phyloP scores from a whole-genome alignment of 1,139 yeast species.

The Candida buenavistaensis region DNA sequence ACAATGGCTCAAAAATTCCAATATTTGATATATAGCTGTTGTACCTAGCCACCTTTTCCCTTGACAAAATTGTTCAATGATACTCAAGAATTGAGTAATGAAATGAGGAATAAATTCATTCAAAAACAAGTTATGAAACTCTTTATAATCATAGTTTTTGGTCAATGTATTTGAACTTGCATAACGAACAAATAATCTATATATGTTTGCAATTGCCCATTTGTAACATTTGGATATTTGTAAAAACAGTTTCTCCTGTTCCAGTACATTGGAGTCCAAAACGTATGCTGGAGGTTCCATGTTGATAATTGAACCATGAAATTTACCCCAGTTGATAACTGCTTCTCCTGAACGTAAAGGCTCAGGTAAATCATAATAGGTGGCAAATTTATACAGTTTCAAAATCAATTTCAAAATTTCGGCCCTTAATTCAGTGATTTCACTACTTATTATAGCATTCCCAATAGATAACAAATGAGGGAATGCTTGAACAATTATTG shows the following conservation, averaged over 20 bases:
- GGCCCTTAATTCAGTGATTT: constrained; percentile 51
- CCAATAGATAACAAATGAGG: constrained; percentile 72
- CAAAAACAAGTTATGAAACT: constrained; percentile 49
- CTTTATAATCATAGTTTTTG: constrained; percentile 51
- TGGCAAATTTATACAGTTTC: constrained; percentile 79
- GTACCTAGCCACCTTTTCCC: constrained; percentile 68
- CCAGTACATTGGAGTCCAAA: constrained; percentile 24
- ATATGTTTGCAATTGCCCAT: constrained; percentile 84
- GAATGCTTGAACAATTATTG: constrained; percentile 62
- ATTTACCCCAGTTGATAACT: constrained; percentile 71
- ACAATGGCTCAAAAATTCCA: constrained; percentile 71
- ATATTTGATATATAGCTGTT: constrained; percentile 63
- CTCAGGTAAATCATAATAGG: constrained; percentile 75
- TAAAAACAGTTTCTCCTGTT: constrained; percentile 36
- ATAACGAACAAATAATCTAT: constrained; percentile 73
- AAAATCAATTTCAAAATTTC: constrained; percentile 77
- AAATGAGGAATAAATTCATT: constrained; percentile 72
- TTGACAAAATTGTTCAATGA: constrained; percentile 73
- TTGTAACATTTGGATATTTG: constrained; percentile 71
- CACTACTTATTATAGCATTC: constrained; percentile 45
- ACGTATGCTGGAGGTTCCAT: constrained; percentile 57
- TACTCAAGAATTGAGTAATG: constrained; percentile 59
- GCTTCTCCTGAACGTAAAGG: constrained; percentile 61
- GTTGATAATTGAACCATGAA: constrained; percentile 70
- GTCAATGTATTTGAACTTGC: constrained; percentile 50